Evolutionary conservation across 2,329 filamentous ascomycete genomes (phyloP).

Genomic region (Fusarium denticulatum): DNA sequence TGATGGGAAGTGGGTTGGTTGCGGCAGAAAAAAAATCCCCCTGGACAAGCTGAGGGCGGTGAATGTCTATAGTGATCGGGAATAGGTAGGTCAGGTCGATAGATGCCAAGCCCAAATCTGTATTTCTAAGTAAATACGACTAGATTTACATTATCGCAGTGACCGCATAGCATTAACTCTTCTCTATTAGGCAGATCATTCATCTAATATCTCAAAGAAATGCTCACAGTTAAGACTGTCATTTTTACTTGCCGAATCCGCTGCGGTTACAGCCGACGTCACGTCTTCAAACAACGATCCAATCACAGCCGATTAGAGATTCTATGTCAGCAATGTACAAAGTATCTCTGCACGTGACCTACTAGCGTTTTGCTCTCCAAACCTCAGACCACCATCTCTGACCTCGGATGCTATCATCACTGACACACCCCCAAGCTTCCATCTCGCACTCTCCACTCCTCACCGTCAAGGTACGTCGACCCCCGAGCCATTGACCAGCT

Average conservation of each 20-base stretch:
- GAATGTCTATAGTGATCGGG: neutral
- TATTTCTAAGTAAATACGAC: neutral
- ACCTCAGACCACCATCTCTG: conserved; percentile 47
- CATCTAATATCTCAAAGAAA: too few species aligned
- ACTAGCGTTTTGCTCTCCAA: conserved; percentile 42
- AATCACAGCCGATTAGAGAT: conserved; percentile 1
- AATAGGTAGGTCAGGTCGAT: neutral
- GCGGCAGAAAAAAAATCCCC: conserved; percentile 44
- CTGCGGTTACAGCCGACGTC: conserved; percentile 36
- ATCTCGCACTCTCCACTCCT: conserved; percentile 42
- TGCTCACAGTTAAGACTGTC: neutral
- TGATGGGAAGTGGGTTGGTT: conserved; percentile 38
- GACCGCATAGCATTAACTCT: neutral
- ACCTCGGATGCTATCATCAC: conserved; percentile 44
- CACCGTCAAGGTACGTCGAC: conserved; percentile 43
- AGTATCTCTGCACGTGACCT: conserved; percentile 38
- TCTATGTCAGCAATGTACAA: conserved; percentile 10
- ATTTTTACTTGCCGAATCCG: neutral
- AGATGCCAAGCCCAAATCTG: neutral
- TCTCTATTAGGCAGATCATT: too few species aligned
- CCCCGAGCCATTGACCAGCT: conserved; percentile 10
- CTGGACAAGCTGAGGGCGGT: conserved; percentile 36
- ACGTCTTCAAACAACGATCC: conserved; percentile 9
- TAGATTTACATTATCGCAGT: neutral
- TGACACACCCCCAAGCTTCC: conserved; percentile 42